A percentile compares a stretch with the other conserved stretches of the same genome.
These are phyloP conservation scores for Epichloe sylvatica DNA, from an alignment of 2,329 filamentous ascomycete genomes.

Conservation along the genomic window DNA sequence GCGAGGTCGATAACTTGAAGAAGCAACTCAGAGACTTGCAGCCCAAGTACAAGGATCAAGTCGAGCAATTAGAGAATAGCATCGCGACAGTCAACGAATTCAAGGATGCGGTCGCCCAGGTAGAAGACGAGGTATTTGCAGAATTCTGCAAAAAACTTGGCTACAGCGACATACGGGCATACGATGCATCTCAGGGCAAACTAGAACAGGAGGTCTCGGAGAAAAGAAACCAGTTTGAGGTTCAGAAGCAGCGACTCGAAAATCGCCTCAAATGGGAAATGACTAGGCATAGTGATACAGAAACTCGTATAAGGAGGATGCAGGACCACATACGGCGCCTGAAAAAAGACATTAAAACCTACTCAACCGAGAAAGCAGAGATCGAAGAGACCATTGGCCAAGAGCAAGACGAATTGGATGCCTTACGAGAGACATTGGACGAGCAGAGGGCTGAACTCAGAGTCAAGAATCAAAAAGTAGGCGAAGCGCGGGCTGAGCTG, in stretches of 20 bases:
- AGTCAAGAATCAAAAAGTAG: slow-evolving; percentile 59
- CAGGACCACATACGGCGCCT: slow-evolving; percentile 53
- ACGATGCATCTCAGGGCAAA: slow-evolving; percentile 84
- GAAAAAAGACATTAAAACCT: slow-evolving; percentile 53
- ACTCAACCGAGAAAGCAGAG: slow-evolving; percentile 57
- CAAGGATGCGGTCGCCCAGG: slow-evolving; percentile 52
- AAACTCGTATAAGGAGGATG: slow-evolving; percentile 54
- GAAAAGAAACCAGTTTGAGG: slow-evolving; percentile 74
- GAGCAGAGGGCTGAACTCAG: slow-evolving; percentile 53
- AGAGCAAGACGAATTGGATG: slow-evolving; percentile 63
- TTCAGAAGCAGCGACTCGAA: slow-evolving; percentile 65
- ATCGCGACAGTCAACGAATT: slow-evolving; percentile 37
- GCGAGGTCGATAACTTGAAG: slow-evolving; percentile 61
- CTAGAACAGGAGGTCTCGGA: slow-evolving; percentile 81
- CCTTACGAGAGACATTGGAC: slow-evolving; percentile 58
- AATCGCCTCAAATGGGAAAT: slow-evolving; percentile 45
- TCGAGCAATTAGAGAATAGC: slow-evolving; percentile 49
- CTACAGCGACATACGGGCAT: slow-evolving; percentile 80
- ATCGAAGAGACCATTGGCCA: slow-evolving; percentile 61
- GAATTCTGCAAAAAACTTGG: slow-evolving; percentile 77
- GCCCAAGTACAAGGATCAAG: slow-evolving; percentile 64
- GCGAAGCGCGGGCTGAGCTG: slow-evolving; percentile 64
- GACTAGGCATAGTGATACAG: slow-evolving; percentile 40
- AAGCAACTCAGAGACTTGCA: slow-evolving; percentile 60
- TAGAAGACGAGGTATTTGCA: slow-evolving; percentile 79